These are phyloP conservation scores for Hypoxylon rubiginosum DNA, from an alignment of 2,329 filamentous ascomycete species.

Conservation along the genomic window DNA sequence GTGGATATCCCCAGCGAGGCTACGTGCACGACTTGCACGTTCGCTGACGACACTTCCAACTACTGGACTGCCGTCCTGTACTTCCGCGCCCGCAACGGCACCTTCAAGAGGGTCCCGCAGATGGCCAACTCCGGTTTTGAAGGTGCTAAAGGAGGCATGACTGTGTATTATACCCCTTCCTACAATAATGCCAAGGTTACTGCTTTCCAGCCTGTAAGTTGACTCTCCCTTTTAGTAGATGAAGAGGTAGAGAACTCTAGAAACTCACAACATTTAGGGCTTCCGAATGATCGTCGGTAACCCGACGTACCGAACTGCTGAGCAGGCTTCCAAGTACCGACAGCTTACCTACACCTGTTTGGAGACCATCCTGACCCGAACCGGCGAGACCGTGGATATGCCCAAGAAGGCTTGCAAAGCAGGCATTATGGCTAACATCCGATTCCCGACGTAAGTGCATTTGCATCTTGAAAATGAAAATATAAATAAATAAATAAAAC, in stretches of 20 bases:
- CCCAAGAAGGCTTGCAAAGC: constrained; percentile 53
- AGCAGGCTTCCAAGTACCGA: constrained; percentile 54
- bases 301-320: constrained; percentile 51
- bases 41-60: constrained; percentile 50
- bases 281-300: constrained; percentile 61
- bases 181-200: constrained; percentile 53
- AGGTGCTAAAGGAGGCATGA: constrained; percentile 48
- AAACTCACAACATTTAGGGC: constrained; percentile 39
- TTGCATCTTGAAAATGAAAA: not conserved
- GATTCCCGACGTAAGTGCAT: constrained; percentile 56
- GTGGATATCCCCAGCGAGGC: constrained; percentile 37
- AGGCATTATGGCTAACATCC: constrained; percentile 59
- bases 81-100: constrained; percentile 52
- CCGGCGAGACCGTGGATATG: constrained; percentile 56
- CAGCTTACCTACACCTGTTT: constrained; percentile 60
- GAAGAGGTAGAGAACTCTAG: too few relatives aligned
- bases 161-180: constrained; percentile 42
- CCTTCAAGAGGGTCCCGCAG: constrained; percentile 50
- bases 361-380: constrained; percentile 54
- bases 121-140: constrained; percentile 48
- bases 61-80: constrained; percentile 55
- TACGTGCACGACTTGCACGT: constrained; percentile 40
- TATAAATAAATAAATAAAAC: too few relatives aligned
- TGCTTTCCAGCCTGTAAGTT: constrained; percentile 55
- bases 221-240: not conserved